Percentiles rank a stretch among this genome's conserved stretches.
Evolutionary conservation across 352 stramenopile species (phyloP).

Genomic region (Pythium monospermum): DNA sequence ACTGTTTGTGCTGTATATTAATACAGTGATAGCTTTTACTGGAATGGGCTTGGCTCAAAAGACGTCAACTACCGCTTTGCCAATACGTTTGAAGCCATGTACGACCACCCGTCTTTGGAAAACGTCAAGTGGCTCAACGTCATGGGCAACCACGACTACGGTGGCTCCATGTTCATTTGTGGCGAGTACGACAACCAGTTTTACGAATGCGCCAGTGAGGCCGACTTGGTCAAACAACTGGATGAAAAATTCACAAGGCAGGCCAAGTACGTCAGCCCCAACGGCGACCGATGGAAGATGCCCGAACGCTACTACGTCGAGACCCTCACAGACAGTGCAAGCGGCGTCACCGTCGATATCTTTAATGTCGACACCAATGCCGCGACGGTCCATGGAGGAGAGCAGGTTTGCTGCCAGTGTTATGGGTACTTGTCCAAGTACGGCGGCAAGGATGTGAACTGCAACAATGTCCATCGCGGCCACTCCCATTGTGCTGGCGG

Average conservation of each 20-base stretch:
- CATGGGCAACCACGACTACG: slow-evolving; percentile 65
- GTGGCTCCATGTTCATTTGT: slow-evolving; percentile 73
- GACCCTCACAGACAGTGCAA: slow-evolving; percentile 25
- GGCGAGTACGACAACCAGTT: slow-evolving; percentile 62
- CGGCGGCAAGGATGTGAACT: slow-evolving; percentile 24
- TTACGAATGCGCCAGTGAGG: slow-evolving; percentile 46
- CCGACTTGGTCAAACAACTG: slow-evolving; percentile 58
- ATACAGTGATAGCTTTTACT: slow-evolving; percentile 60
- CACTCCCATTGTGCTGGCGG: slow-evolving; percentile 47
- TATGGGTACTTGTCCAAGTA: slow-evolving; percentile 69
- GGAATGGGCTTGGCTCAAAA: slow-evolving; percentile 61
- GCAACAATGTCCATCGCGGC: slow-evolving; percentile 40
- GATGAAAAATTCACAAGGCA: slow-evolving; percentile 64
- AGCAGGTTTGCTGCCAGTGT: slow-evolving; percentile 77
- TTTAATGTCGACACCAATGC: slow-evolving; percentile 71
- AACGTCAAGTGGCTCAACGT: slow-evolving; percentile 71
- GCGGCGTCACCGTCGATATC: slow-evolving; percentile 49
- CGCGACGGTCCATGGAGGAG: slow-evolving; percentile 45
- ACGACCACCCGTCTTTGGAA: slow-evolving; percentile 40
- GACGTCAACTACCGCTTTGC: slow-evolving; percentile 62
- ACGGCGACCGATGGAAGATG: slow-evolving; percentile 67
- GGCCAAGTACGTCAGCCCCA: slow-evolving; percentile 52
- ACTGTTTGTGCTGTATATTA: background rate
- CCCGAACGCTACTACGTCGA: slow-evolving; percentile 61
- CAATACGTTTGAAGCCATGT: slow-evolving; percentile 63